phyloP scores from a whole-genome alignment of 345 rosid species.

The Dipteronia dyeriana region DNA sequence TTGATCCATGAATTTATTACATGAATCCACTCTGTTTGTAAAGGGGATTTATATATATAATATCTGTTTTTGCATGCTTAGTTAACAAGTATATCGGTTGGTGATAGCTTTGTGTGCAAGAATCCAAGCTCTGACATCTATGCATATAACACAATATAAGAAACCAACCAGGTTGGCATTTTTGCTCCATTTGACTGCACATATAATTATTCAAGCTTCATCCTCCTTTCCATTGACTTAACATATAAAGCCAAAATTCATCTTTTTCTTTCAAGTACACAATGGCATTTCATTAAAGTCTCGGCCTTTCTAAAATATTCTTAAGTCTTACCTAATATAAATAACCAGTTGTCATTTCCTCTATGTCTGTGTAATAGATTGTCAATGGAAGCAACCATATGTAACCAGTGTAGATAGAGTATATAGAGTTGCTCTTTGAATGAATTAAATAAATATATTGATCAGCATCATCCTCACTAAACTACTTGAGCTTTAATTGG shows the following conservation, averaged over 20 bases:
- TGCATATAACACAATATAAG: constrained; percentile 9
- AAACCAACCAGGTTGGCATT: constrained; percentile 24
- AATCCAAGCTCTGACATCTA: constrained; percentile 12
- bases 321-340: background rate
- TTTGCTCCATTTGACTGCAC: constrained; percentile 11
- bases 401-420: background rate
- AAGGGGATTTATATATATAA: background rate
- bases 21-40: background rate
- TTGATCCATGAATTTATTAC: background rate
- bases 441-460: constrained; percentile 10
- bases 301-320: background rate
- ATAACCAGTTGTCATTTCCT: background rate
- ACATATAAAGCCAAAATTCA: constrained; percentile 14
- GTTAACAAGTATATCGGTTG: constrained; percentile 19
- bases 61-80: constrained; percentile 13
- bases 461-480: background rate
- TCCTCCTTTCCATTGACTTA: constrained; percentile 3
- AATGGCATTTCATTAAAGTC: background rate
- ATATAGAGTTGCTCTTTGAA: background rate
- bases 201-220: constrained; percentile 16
- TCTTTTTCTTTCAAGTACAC: background rate
- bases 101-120: constrained; percentile 16
- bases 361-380: background rate
- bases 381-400: background rate
- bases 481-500: background rate